phyloP scores from a whole-genome alignment of 1,284 basidiomycete genomes.

The Wolfiporia cocos region DNA sequence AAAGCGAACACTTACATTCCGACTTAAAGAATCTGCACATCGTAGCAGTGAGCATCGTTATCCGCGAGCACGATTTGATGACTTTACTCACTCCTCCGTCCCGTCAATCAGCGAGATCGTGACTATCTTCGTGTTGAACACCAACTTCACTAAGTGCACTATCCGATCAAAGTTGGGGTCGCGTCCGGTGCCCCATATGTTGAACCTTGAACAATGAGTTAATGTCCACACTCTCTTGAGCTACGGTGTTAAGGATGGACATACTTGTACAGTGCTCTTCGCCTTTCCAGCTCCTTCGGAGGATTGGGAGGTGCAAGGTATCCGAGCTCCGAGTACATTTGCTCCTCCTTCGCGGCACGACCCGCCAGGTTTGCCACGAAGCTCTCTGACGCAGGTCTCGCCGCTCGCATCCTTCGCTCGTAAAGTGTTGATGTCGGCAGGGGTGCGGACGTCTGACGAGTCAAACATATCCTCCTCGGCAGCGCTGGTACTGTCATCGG shows the following conservation, averaged over 20 bases:
- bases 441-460: slow-evolving; percentile 56
- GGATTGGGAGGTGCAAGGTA: slow-evolving; percentile 80
- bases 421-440: slow-evolving; percentile 38
- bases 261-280: slow-evolving; percentile 77
- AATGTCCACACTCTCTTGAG: background rate
- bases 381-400: slow-evolving; percentile 33
- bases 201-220: slow-evolving; percentile 47
- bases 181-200: slow-evolving; percentile 78
- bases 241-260: slow-evolving; percentile 21
- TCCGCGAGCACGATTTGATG: too few species aligned
- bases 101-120: slow-evolving; percentile 79
- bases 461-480: slow-evolving; percentile 45
- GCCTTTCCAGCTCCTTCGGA: slow-evolving; percentile 72
- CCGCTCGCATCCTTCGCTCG: slow-evolving; percentile 33
- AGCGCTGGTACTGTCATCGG: slow-evolving; percentile 35
- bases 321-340: slow-evolving; percentile 52
- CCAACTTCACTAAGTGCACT: slow-evolving; percentile 83
- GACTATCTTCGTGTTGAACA: slow-evolving; percentile 88
- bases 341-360: slow-evolving; percentile 57
- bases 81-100: slow-evolving; percentile 57
- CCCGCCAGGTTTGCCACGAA: slow-evolving; percentile 29
- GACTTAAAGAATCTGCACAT: slow-evolving; percentile 72
- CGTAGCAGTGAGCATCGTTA: slow-evolving; percentile 10
- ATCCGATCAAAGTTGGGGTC: slow-evolving; percentile 94
- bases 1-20: slow-evolving; percentile 65